phyloP scores from a whole-genome alignment of 2,329 filamentous ascomycete genomes.

The Microsporum ferrugineum region DNA sequence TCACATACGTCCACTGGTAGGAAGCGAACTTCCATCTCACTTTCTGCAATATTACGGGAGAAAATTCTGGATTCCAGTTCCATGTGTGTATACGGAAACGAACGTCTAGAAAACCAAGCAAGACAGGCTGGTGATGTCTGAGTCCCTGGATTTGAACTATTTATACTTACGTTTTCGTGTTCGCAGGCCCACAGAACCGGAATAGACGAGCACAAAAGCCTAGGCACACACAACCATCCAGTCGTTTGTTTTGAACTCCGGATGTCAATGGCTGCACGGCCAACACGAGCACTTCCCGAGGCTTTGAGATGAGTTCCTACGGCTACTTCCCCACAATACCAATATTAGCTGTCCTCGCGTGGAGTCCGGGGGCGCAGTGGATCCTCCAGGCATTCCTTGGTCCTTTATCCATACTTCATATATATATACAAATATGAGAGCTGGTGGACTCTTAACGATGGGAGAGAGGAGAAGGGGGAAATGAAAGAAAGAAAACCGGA shows the following conservation, averaged over 20 bases:
- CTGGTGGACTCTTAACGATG: neutral
- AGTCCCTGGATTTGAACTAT: neutral
- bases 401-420: too few relatives aligned
- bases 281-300: neutral
- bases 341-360: neutral
- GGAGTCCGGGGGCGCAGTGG: conserved; percentile 1
- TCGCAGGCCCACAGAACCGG: neutral
- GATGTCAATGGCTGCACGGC: neutral
- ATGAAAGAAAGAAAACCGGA: too few relatives aligned
- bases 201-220: neutral
- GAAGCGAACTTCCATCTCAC: too few relatives aligned
- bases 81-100: neutral
- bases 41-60: neutral
- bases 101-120: neutral
- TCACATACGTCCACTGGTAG: too few relatives aligned
- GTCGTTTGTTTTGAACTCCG: neutral
- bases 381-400: neutral
- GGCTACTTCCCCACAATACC: neutral
- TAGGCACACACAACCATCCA: neutral
- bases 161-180: neutral
- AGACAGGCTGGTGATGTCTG: neutral
- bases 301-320: neutral
- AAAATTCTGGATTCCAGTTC: neutral
- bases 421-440: too few relatives aligned
- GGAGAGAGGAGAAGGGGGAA: neutral